These are phyloP conservation scores for Vigna hirtella DNA, from an alignment of 306 rosid species.

Conservation along the genomic window DNA sequence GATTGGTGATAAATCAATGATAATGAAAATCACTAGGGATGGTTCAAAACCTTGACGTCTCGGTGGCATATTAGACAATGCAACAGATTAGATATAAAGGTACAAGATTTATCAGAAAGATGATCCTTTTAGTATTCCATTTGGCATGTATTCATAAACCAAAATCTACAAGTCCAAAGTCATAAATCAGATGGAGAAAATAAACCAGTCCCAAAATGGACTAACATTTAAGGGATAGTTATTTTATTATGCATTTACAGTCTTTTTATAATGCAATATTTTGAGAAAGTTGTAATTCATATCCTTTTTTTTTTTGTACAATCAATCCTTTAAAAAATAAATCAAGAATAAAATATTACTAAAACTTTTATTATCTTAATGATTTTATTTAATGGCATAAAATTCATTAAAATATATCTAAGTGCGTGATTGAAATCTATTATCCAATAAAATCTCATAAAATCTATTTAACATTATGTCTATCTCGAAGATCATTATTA, in stretches of 20 bases:
- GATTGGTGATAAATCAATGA: background rate
- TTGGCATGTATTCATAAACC: constrained; percentile 72
- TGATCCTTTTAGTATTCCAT: constrained; percentile 82
- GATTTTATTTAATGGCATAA: too few species aligned
- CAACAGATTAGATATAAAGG: constrained; percentile 16
- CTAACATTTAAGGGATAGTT: constrained; percentile 17
- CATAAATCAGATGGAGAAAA: constrained; percentile 22
- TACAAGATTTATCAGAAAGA: constrained; percentile 66
- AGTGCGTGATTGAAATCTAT: too few species aligned
- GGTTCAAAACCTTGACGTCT: background rate
- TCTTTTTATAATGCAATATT: background rate
- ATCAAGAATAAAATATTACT: too few species aligned
- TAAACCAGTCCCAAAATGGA: constrained; percentile 27
- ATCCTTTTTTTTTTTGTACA: background rate
- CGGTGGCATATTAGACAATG: background rate
- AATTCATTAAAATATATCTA: too few species aligned
- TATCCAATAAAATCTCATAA: too few species aligned
- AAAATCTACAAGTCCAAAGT: constrained; percentile 77
- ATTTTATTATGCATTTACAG: background rate
- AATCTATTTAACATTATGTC: background rate
- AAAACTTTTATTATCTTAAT: too few species aligned
- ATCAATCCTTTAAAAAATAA: background rate
- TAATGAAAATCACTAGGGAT: background rate
- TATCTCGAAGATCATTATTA: background rate
- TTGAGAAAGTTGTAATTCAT: background rate